phyloP scores from a whole-genome alignment of 202 grass and related monocot genomes.

The Schoenoplectus tabernaemontani region DNA sequence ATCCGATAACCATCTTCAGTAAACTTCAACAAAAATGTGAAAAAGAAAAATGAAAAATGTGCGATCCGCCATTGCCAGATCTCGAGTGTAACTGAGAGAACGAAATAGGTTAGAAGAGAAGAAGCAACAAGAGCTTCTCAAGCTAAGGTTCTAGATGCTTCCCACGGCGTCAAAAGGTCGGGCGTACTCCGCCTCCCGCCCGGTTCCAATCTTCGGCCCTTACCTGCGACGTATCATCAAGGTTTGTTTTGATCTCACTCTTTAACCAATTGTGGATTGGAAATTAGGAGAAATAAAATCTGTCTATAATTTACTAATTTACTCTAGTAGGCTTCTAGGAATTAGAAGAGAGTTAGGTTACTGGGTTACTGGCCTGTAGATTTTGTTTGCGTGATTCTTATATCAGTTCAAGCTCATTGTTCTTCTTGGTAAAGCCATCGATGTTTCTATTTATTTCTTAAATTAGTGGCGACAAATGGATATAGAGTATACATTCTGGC shows the following conservation, averaged over 20 bases:
- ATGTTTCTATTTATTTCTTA: slow-evolving; percentile 30
- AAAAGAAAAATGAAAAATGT: neutral
- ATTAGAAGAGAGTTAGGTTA: neutral
- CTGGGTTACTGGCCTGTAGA: neutral
- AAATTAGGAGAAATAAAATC: neutral
- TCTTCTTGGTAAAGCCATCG: neutral
- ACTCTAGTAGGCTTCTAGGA: too few relatives aligned
- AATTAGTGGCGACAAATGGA: slow-evolving; percentile 99
- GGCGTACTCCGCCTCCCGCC: slow-evolving; percentile 28
- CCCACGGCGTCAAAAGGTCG: slow-evolving; percentile 59
- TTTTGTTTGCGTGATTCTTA: neutral
- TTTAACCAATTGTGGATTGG: neutral
- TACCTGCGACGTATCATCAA: slow-evolving; percentile 89
- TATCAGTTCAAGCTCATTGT: neutral
- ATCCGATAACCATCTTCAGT: neutral
- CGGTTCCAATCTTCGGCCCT: slow-evolving; percentile 62
- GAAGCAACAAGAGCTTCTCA: neutral
- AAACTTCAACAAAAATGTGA: neutral
- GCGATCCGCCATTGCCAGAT: slow-evolving; percentile 20
- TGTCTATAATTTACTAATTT: neutral
- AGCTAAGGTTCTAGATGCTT: slow-evolving; percentile 37
- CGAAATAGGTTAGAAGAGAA: neutral
- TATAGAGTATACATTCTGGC: slow-evolving; percentile 98
- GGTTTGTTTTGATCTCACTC: slow-evolving; percentile 28
- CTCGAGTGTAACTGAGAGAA: slow-evolving; percentile 22